phyloP scores from a whole-genome alignment of 176 grass and related monocot genomes.

The Typha latifolia region DNA sequence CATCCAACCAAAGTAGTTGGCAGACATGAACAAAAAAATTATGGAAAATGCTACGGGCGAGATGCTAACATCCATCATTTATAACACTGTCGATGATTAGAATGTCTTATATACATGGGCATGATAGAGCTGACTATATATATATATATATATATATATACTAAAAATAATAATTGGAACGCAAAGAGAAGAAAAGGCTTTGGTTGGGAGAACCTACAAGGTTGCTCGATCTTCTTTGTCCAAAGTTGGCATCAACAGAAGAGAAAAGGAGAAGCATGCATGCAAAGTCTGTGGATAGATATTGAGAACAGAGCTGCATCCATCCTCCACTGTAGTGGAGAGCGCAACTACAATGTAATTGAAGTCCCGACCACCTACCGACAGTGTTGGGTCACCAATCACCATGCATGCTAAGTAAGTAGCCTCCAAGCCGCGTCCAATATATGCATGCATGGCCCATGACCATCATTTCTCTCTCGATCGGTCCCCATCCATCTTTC shows the following conservation, averaged over 20 bases:
- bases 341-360: background rate
- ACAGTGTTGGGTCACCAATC: background rate
- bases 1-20: background rate
- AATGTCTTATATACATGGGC: too few relatives aligned
- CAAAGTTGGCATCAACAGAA: too few relatives aligned
- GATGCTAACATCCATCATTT: too few relatives aligned
- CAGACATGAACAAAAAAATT: background rate
- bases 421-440: too few relatives aligned
- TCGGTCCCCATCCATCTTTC: background rate
- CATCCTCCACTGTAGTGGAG: background rate
- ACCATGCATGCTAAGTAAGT: too few relatives aligned
- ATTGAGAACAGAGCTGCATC: too few relatives aligned
- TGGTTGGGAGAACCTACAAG: too few relatives aligned
- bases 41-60: background rate
- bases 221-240: too few relatives aligned
- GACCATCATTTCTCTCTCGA: conserved; percentile 3
- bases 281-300: background rate
- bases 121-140: background rate
- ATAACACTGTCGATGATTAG: too few relatives aligned
- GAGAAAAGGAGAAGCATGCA: too few relatives aligned
- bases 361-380: background rate
- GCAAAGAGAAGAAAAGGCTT: background rate
- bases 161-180: background rate
- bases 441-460: background rate
- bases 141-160: background rate